Evolutionary conservation across 108 stramenopile genomes (phyloP), one percentile per base, ranked within the genome.

Genomic region (Aurantiochytrium sp.): DNA sequence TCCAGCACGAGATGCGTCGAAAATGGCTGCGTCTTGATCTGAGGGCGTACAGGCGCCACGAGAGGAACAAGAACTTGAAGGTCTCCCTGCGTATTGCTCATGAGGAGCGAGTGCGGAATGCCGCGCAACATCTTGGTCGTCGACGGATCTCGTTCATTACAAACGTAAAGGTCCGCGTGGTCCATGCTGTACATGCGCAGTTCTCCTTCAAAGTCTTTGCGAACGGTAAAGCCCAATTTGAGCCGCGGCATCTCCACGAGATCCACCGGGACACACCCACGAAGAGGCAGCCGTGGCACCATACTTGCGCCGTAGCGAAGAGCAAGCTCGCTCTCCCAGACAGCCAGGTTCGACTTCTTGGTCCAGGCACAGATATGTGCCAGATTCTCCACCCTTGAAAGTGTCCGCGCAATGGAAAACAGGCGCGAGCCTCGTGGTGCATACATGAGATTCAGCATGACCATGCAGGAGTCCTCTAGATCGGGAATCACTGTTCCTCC

Each of bases 1-100:
- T 90, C 47, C 23, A 91, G 76, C 10, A 90, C 89, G 28, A 91
- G 49, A 18, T 58, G 45, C 14, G 89, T 90, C 10, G 60, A 58
- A 28, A 89, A 91, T 4, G 91, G 91, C 64, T 91, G 47, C 42
- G 19, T 44, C 28, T 21, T n/a, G n/a, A 91, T 83, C 28, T 12
- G 14, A 5, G 88, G 88, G 5, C 91, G 89, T 21, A 69, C 47
- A 47, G 89, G 64, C 23, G 23, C 29, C 5, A 90, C 72, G 35
- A 90, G 83, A 5, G 91, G 89, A 42, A 91, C 91, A 14, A 91
- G 91, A 28, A 88, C 89, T 59, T 90, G 89, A 5, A 76, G 21
- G 42, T 91, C 91, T 5, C 89, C 91, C 35, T 76, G 87, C 23
- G 89, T 53, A 60, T 91, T 91, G 19, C 35, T 43, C 59, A 91